A percentile compares a stretch with the other conserved stretches of the same genome.
phyloP scores from a whole-genome alignment of 2,329 filamentous ascomycete genomes.

The Colletotrichum liaoningense region DNA sequence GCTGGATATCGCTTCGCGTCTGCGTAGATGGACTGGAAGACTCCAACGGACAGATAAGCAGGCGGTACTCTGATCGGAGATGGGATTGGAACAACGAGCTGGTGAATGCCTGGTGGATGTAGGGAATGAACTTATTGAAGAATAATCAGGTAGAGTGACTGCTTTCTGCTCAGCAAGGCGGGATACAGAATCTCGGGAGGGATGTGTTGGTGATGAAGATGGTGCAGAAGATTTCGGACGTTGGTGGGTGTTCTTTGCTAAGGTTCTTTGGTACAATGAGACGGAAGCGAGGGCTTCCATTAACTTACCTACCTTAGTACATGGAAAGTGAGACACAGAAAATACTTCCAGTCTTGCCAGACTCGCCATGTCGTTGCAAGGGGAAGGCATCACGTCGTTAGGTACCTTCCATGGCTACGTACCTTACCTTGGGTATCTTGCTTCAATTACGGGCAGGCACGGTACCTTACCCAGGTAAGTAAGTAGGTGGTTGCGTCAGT shows the following conservation, averaged over 20 bases:
- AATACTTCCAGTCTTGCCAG: too few species aligned
- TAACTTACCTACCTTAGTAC: too few species aligned
- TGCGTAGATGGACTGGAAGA: not conserved
- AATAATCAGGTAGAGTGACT: not conserved
- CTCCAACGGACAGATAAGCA: not conserved
- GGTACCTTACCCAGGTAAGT: too few species aligned
- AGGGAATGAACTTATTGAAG: not conserved
- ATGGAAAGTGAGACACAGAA: too few species aligned
- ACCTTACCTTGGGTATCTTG: not conserved
- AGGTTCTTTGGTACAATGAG: too few species aligned
- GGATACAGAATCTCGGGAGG: not conserved
- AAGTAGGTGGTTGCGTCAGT: not conserved
- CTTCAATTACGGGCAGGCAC: not conserved
- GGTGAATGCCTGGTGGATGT: not conserved
- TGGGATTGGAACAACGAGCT: not conserved
- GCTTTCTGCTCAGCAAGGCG: not conserved
- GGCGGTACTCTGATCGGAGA: not conserved
- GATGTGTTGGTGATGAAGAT: not conserved
- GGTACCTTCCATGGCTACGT: too few species aligned
- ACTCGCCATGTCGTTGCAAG: not conserved
- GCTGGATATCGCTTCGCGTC: not conserved
- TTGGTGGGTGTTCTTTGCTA: not conserved
- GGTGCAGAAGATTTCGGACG: not conserved
- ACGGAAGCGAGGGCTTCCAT: too few species aligned
- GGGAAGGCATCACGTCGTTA: not conserved